A percentile compares a stretch with the other conserved stretches of the same genome.
Conservation (phyloP, 148 eudicot genomes). For the Amaranthus palmeri region DNA sequence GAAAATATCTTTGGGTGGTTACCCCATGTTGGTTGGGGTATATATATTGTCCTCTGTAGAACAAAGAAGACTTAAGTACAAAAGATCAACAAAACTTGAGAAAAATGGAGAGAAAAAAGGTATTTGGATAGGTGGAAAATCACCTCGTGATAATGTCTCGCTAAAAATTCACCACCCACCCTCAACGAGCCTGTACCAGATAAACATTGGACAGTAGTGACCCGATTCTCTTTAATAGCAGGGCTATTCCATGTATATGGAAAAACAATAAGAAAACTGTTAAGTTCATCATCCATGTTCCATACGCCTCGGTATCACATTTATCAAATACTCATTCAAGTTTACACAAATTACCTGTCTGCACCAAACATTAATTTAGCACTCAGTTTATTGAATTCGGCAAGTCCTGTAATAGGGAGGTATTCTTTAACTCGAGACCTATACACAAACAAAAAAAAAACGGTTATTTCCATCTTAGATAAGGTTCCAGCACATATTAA, state of each 20-base stretch:
- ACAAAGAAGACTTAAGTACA: slow-evolving; percentile 3
- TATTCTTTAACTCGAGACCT: slow-evolving; percentile 92
- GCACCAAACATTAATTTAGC: slow-evolving; percentile 93
- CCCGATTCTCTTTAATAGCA: slow-evolving; percentile 79
- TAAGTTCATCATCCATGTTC: slow-evolving; percentile 6
- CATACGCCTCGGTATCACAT: background rate
- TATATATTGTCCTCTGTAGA: slow-evolving; percentile 73
- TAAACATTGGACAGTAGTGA: slow-evolving; percentile 86
- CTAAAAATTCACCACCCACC: slow-evolving; percentile 91
- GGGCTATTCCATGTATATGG: slow-evolving; percentile 42
- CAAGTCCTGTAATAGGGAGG: slow-evolving; percentile 90
- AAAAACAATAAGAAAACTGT: background rate
- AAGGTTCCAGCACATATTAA: background rate
- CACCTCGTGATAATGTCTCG: slow-evolving; percentile 82
- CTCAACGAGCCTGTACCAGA: slow-evolving; percentile 95
- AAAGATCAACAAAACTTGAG: background rate
- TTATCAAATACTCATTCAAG: background rate
- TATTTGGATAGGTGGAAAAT: background rate
- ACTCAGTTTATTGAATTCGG: slow-evolving; percentile 90
- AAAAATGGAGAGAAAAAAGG: slow-evolving; percentile 2
- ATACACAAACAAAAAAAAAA: slow-evolving; percentile 17
- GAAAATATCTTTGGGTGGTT: slow-evolving; percentile 84
- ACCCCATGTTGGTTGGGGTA: slow-evolving; percentile 96
- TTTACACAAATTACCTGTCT: slow-evolving; percentile 49
- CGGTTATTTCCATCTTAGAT: background rate